Evolutionary conservation across 1,139 yeast species (phyloP), one percentile per base, ranked within the genome.

Genomic region (Yamadazyma triangularis): DNA sequence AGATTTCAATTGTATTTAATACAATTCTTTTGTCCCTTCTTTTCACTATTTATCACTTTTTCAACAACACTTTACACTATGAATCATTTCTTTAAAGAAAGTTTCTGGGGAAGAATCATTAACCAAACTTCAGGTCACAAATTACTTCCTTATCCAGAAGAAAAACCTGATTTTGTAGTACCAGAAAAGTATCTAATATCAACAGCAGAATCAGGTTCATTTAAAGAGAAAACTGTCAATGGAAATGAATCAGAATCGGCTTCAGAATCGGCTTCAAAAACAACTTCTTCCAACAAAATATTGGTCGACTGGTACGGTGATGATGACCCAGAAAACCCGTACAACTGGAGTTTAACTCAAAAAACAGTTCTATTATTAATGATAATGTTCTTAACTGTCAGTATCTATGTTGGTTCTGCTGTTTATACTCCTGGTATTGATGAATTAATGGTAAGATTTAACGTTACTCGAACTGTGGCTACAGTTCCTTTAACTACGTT

Each of bases 401-500:
- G 51, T 2, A 55, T 53, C 4, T 55, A 53, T 33, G 48, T 53
- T 48, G 56, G 47, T 8, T 41, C 55, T 3, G 56, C 59, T n/a
- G 47, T 55, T 15, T 55, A 53, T 32, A 51, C 59, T 18, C 59
- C 59, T 2, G 59, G 58, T 13, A 51, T 78, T 29, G 56, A 61
- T 46, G 51, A 51, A 13, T 64, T 69, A 15, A 71, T 73, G 36
- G 13, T 9, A 9, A 26, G 23, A 10, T 23, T 28, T 16, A 41
- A 50, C n/a, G 57, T 70, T 3, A 51, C 67, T n/a, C 55, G 56
- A 30, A 66, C 62, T 10, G 61, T 58, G 3, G 73, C 76, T 0
- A 54, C 65, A 1, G 48, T 77, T 8, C 73, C 74, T 7, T 53
- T 56, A 23, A 39, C 59, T 4, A 25, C 51, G 34, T 56, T 51